Evolutionary conservation across 345 rosid genomes (phyloP), one percentile per base, ranked within the genome.

Genomic region (Brassica nigra): DNA sequence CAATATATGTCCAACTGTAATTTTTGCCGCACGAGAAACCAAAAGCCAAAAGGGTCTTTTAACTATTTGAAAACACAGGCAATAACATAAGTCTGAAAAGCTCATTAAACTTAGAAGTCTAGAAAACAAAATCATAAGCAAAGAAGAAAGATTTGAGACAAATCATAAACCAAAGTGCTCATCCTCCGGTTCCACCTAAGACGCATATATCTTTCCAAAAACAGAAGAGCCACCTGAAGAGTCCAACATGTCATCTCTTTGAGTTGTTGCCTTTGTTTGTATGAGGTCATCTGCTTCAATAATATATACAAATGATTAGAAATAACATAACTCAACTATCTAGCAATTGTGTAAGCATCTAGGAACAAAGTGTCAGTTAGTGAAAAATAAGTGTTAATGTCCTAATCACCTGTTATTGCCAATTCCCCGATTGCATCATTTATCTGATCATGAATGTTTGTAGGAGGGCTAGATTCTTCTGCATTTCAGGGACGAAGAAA

Each of bases 221-320:
- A 11, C 49, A 42, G 49, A 42, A 42, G 55, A 47, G 55, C 8
- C 57, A 52, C 57, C 57, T 12, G 57, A 52, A 52, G 57, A 52
- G 57, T 52, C 57, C 57, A 52, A n/a, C 57, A 52, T 52, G 57
- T 52, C 20, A 2, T 52, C 57, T 52, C 20, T 16, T 54, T 16
- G 61, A 54, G 61, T 64, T 0, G 42, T 42, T 67, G 6, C 33
- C 4, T 69, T 47, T 31, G 55, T 31, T 66, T 65, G 67, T 6
- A 30, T 57, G 52, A 72, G 54, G 42, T 79, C 42, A 1, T 44
- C 57, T 52, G 57, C 57, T 52, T 52, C 57, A 52, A n/a, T 52
- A 52, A n/a, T n/a, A 6, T n/a, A n/a, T 52, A 52, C 57, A 52
- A 52, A 52, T 52, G 57, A 52, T 52, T 14, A 47, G 16, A 4